Base-by-base conservation (phyloP, 768 basidiomycete genomes). In the Lactifluus hygrophoroides region DNA sequence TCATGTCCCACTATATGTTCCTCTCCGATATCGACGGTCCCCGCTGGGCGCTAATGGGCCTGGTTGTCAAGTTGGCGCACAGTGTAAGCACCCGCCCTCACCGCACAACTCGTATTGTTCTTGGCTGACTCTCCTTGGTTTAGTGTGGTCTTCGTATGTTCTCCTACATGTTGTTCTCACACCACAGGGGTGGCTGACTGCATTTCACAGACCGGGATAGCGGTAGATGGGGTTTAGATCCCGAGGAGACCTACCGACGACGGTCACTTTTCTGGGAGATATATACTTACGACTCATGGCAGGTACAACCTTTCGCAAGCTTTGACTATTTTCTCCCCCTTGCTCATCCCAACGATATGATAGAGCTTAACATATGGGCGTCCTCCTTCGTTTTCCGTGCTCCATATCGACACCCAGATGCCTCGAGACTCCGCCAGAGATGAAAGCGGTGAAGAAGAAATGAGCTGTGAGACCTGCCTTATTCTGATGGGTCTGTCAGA, bases 301-400 rank as follows among this genome's bases (percentile, higher is more conserved):
- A 85, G 81, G 85, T 84, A 64, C 54, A 74, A 61, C 9, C 3
- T 23, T 44, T 27, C 44, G 14, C 28, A 28, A n/a, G 17, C 21
- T 40, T n/a, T 5, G 32, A 4, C 21, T n/a, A n/a, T 49, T 66
- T 19, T 5, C 30, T 2, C 44, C 14, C 50, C 56, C 51, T 16
- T 56, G 46, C 47, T 40, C 37, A 52, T 37, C 25, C 27, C 42
- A 51, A 37, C n/a, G 59, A 53, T 48, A 59, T 54, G 7, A 60
- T 30, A 88, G 85, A 85, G 84, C 66, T 69, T 88, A 58, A 86
- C 84, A 10, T 86, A 82, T 69, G 85, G 85, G 54, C 77, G 85
- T 7, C 85, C 85, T 3, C 85, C 85, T 3, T 85, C 85, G 6
- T 77, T 86, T 54, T 76, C 81, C 2, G 71, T 76, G 25, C 61